A percentile compares a stretch with the other conserved stretches of the same genome.
These are phyloP conservation scores for Cinchona pubescens DNA, from an alignment of 257 asterid genomes.

Conservation along the genomic window DNA sequence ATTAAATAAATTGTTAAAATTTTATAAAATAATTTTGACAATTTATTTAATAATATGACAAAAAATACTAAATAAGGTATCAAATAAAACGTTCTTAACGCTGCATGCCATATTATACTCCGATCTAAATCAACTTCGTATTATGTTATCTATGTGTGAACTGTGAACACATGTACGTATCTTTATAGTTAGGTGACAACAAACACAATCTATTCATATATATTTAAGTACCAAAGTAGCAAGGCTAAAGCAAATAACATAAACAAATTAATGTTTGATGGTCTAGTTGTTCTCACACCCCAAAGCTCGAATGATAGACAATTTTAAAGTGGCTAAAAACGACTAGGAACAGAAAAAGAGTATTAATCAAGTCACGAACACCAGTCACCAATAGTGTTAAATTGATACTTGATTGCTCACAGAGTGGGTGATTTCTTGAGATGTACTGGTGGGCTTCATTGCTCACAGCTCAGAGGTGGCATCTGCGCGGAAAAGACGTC, in stretches of 20 bases:
- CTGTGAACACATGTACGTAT: no score
- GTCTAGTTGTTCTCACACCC: neutral
- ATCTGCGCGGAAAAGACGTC: neutral
- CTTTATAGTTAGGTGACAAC: neutral
- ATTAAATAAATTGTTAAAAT: no score
- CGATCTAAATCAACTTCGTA: no score
- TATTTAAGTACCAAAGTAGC: neutral
- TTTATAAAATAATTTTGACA: no score
- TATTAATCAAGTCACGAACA: neutral
- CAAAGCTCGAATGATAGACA: neutral
- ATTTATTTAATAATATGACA: no score
- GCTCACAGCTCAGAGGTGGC: constrained; percentile 3
- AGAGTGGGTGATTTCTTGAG: neutral
- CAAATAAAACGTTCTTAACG: no score
- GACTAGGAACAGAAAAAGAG: neutral
- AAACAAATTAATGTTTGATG: neutral
- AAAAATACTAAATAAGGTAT: no score
- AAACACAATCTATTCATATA: neutral
- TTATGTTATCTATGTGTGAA: no score
- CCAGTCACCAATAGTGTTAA: neutral
- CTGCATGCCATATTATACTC: no score
- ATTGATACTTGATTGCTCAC: neutral
- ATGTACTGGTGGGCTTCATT: neutral
- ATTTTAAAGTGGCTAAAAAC: neutral
- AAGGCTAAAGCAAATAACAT: neutral